A percentile compares a stretch with the other conserved stretches of the same genome.
phyloP scores from a whole-genome alignment of 73 alveolate species.

The Loxodes magnus region DNA sequence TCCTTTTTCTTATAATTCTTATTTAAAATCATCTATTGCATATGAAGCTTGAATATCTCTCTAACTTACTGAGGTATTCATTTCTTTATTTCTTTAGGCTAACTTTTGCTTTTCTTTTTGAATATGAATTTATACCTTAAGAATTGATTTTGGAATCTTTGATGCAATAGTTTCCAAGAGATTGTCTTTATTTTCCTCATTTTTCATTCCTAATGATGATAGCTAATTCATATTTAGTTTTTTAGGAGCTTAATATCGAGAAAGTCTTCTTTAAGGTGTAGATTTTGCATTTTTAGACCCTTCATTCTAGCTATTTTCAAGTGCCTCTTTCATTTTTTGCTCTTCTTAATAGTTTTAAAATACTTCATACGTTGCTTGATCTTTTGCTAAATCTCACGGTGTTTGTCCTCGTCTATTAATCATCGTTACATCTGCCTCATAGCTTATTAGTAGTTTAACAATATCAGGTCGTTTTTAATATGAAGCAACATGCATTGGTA shows the following conservation, averaged over 20 bases:
- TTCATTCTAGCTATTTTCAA: too few species aligned
- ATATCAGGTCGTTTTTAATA: conserved; percentile 5
- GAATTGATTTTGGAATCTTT: too few species aligned
- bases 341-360: conserved; percentile 4
- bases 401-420: conserved; percentile 11
- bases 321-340: background rate
- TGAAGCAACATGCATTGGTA: conserved; percentile 12
- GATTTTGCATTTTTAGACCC: too few species aligned
- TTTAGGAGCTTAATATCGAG: background rate
- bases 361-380: background rate
- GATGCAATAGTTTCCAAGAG: conserved; percentile 1
- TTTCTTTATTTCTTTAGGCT: too few species aligned
- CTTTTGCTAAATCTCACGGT: conserved; percentile 11
- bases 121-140: too few species aligned
- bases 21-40: too few species aligned
- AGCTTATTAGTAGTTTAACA: background rate
- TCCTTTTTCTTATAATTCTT: too few species aligned
- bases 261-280: too few species aligned
- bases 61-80: too few species aligned
- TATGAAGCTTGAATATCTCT: too few species aligned
- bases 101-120: too few species aligned
- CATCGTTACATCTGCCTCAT: conserved; percentile 8
- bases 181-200: background rate
- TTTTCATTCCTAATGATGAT: background rate
- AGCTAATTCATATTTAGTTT: background rate